Base-by-base conservation (phyloP, 176 grass and related monocot species). In the Zea mays region DNA sequence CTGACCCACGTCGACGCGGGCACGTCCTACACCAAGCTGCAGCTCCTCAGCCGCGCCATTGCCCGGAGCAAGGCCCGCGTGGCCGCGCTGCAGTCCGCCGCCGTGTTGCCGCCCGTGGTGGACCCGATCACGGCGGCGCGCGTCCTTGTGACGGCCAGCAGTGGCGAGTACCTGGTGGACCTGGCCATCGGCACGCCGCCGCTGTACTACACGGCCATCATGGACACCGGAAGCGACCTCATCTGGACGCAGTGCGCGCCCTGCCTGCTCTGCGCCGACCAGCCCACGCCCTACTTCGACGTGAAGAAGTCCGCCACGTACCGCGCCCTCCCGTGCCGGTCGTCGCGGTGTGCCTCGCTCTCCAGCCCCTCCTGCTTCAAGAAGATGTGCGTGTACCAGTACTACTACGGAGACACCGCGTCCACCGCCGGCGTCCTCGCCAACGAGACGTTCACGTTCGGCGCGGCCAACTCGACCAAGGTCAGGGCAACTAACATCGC, bases 171-270 rank as follows among this genome's bases (percentile, higher is more conserved):
- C 80, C 33, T 83, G 14, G 13, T 88, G 48, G 73, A 77, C 49
- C 16, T 88, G 11, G 74, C 68, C 68, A 69, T 88, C 80, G 85
- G 85, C 51, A 88, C 80, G 80, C 85, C 85, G 61, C 48, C 80
- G 66, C 10, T 14, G 39, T 9, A 65, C 14, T 83, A 68, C 50
- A 61, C 75, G 4, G 80, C 80, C 27, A 73, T 83, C 67, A 41
- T 94, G 10, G 88, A 93, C 80, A 93, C 84, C 5, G 82, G 87
- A 12, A 93, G 87, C 45, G 81, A 93, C 78, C 83, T 93, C 75
- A 88, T 86, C 55, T 93, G 82, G 85, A 93, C 82, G 17, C 91
- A 93, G 81, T 90, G 88, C 69, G 44, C 49, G 14, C 79, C 88
- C 2, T 90, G 84, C 66, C 46, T 87, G 58, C 67, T 79, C 20